These are phyloP conservation scores for Pseudofabraea citricarpa DNA, from an alignment of 2,329 filamentous ascomycete species.

Conservation along the genomic window DNA sequence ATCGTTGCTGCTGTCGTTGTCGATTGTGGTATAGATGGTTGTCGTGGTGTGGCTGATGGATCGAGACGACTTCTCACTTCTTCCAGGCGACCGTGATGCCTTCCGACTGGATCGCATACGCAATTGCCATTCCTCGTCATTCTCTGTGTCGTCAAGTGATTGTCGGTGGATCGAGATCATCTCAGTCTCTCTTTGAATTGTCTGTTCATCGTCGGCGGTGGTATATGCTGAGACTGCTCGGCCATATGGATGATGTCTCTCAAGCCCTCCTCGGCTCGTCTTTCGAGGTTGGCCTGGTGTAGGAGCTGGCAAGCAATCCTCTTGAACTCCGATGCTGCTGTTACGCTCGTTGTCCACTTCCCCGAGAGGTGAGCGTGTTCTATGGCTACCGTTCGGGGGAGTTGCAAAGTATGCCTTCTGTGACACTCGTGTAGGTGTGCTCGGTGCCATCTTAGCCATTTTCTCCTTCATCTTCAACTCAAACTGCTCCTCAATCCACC, in stretches of 20 bases:
- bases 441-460: slow-evolving; percentile 41
- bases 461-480: slow-evolving; percentile 46
- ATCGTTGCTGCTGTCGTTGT: slow-evolving; percentile 66
- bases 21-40: slow-evolving; percentile 60
- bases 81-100: slow-evolving; percentile 56
- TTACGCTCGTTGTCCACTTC: slow-evolving; percentile 79
- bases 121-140: slow-evolving; percentile 65
- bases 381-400: slow-evolving; percentile 73
- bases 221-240: slow-evolving; percentile 43
- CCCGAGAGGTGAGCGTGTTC: slow-evolving; percentile 79
- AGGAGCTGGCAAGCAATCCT: slow-evolving; percentile 90
- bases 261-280: slow-evolving; percentile 69
- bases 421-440: slow-evolving; percentile 57
- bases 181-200: slow-evolving; percentile 51
- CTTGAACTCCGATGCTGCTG: slow-evolving; percentile 62
- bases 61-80: slow-evolving; percentile 48
- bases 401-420: slow-evolving; percentile 65
- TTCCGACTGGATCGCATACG: slow-evolving; percentile 67
- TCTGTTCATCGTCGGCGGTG: slow-evolving; percentile 44
- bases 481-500: slow-evolving; percentile 74
- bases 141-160: slow-evolving; percentile 68
- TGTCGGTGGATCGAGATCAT: slow-evolving; percentile 55
- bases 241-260: slow-evolving; percentile 67
- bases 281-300: slow-evolving; percentile 96
- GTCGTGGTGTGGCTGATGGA: slow-evolving; percentile 72